Evolutionary conservation across 352 stramenopile genomes (phyloP), one percentile per base, ranked within the genome.

Genomic region (Phytophthora ohioensis): DNA sequence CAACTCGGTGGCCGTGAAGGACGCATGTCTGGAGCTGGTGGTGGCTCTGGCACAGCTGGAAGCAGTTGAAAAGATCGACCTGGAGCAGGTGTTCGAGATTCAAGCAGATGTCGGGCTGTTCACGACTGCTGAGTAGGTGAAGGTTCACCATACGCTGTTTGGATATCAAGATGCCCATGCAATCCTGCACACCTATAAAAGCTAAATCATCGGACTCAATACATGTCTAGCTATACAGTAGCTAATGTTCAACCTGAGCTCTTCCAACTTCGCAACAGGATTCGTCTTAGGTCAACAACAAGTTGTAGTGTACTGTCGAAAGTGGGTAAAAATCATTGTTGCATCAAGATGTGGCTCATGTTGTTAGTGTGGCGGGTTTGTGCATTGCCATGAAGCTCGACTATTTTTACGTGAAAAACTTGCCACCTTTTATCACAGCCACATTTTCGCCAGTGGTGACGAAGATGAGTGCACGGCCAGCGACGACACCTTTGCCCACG

Each of bases 1-100:
- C 76, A 90, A 88, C 65, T 88, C 81, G 32, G 80, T 90, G 13
- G 77, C 75, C 7, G 64, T 91, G n/a, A 78, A 80, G 51, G 71
- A 78, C 31, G 79, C 74, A 1, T 64, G 72, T 12, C 61, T 59
- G 12, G 65, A 75, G 43, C 67, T 91, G 5, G 60, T 90, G 32
- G 13, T 81, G 41, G 70, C 60, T 48, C 72, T 91, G 2, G 71
- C 81, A 15, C 58, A 60, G 42, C 55, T 91, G 35, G 75, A 85
- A n/a, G 69, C 54, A 31, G 81, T 91, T 13, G 43, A 79, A 46
- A 53, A 64, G 38, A 81, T 91, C 45, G 69, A 78, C 0, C 17
- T 71, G 11, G 81, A 91, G 57, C 65, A 82, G 71, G 75, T 90
- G 17, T 81, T 89, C 48, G 59, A 77, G 13, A 60, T 76, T n/a